phyloP scores from a whole-genome alignment of 148 eudicot genomes.

The Bassia scoparia region DNA sequence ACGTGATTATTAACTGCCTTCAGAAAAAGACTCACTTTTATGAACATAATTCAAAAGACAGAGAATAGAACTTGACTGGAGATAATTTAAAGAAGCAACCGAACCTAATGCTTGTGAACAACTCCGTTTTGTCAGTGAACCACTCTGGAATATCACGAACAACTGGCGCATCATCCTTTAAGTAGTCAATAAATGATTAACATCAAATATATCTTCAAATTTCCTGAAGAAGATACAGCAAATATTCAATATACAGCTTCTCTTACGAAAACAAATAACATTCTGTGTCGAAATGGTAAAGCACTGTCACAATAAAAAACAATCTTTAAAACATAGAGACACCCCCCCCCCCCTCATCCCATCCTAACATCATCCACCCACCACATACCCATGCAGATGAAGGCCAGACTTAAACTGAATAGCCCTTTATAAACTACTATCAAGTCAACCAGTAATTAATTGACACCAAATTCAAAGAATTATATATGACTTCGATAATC shows the following conservation, averaged over 20 bases:
- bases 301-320: not conserved
- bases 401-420: not conserved
- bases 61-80: not conserved
- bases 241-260: not conserved
- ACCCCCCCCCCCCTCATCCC: not conserved
- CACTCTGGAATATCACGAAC: constrained; percentile 97
- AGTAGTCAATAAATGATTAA: constrained; percentile 95
- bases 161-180: constrained; percentile 87
- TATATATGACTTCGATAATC: too few species aligned
- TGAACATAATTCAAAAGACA: not conserved
- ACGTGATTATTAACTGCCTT: not conserved
- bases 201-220: constrained; percentile 96
- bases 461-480: too few species aligned
- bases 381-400: not conserved
- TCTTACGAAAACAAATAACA: not conserved
- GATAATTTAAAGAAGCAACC: not conserved
- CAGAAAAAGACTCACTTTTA: not conserved
- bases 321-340: not conserved
- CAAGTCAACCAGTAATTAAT: not conserved
- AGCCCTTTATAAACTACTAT: not conserved
- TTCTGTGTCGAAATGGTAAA: not conserved
- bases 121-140: constrained; percentile 88
- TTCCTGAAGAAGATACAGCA: constrained; percentile 47
- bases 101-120: constrained; percentile 88
- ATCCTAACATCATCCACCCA: too few species aligned